Percentiles rank a stretch among this genome's conserved stretches.
phyloP scores from a whole-genome alignment of 2,329 filamentous ascomycete genomes.

The Decorospora gaudefroyi region DNA sequence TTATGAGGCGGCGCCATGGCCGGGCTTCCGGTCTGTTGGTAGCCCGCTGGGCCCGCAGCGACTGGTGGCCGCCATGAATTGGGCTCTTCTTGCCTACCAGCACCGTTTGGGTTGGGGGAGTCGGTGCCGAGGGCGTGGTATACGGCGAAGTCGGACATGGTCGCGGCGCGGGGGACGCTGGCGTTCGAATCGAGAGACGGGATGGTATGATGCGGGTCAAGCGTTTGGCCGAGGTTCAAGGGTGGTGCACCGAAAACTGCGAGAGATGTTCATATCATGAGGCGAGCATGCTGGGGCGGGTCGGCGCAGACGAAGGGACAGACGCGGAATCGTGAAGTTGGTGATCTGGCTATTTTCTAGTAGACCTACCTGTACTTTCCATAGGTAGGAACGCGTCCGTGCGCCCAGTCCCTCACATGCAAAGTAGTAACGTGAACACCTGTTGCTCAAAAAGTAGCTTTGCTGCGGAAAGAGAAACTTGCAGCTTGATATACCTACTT shows the following conservation, averaged over 20 bases:
- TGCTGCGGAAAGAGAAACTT: too few relatives aligned
- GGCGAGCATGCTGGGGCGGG: slow-evolving; percentile 12
- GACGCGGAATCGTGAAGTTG: slow-evolving; percentile 23
- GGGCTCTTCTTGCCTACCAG: slow-evolving; percentile 36
- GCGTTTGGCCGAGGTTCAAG: slow-evolving; percentile 19
- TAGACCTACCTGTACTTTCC: slow-evolving; percentile 34
- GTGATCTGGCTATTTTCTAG: slow-evolving; percentile 40
- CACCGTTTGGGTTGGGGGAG: slow-evolving; percentile 37
- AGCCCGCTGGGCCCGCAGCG: slow-evolving; percentile 51
- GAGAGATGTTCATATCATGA: slow-evolving; percentile 32
- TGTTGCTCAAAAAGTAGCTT: too few relatives aligned
- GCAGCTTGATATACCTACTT: too few relatives aligned
- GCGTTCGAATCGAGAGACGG: slow-evolving; percentile 17
- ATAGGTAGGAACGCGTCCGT: slow-evolving; percentile 17
- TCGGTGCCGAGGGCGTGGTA: slow-evolving; percentile 45
- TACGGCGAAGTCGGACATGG: slow-evolving; percentile 47
- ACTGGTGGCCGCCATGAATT: slow-evolving; percentile 49
- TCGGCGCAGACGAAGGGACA: slow-evolving; percentile 16
- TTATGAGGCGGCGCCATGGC: slow-evolving; percentile 36
- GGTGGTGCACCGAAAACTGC: slow-evolving; percentile 15
- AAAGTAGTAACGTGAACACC: slow-evolving; percentile 24
- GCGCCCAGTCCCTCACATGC: slow-evolving; percentile 25
- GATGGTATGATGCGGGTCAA: slow-evolving; percentile 21
- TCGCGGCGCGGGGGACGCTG: slow-evolving; percentile 33
- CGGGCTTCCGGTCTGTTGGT: slow-evolving; percentile 50